Conservation (phyloP, 2,329 filamentous ascomycete species). For the Penicillium thymicola region DNA sequence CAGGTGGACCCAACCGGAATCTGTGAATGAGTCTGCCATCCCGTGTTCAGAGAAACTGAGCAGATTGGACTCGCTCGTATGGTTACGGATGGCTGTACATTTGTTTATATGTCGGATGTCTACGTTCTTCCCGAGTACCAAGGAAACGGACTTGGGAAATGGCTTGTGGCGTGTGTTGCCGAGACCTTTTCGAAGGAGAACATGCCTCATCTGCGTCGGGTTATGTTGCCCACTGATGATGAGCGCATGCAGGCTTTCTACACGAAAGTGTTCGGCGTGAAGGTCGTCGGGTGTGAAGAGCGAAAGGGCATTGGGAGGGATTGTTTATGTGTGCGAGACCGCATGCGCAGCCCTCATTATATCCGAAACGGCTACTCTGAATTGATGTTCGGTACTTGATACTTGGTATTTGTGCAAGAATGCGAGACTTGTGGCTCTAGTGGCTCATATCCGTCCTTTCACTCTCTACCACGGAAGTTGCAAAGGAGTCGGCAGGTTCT, state of each 20-base stretch:
- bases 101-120: conserved; percentile 68
- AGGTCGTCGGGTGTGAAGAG: conserved; percentile 20
- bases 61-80: conserved; percentile 60
- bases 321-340: conserved; percentile 21
- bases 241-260: conserved; percentile 22
- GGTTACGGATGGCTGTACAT: conserved; percentile 66
- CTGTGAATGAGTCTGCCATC: background rate
- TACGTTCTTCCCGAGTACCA: conserved; percentile 62
- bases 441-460: background rate
- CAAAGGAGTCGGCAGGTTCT: conserved; percentile 60
- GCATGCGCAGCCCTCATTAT: background rate
- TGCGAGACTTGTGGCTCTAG: no score
- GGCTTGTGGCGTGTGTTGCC: conserved; percentile 61
- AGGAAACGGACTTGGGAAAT: conserved; percentile 60
- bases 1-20: background rate
- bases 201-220: conserved; percentile 59
- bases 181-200: conserved; percentile 49
- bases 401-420: background rate
- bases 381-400: no score
- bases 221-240: conserved; percentile 46
- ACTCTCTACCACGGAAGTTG: conserved; percentile 60
- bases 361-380: background rate
- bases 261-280: conserved; percentile 20
- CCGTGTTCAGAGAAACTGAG: conserved; percentile 21
- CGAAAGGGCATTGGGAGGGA: conserved; percentile 15